Conservation (phyloP, 768 basidiomycete species). For the Ephemerocybe angulata region DNA sequence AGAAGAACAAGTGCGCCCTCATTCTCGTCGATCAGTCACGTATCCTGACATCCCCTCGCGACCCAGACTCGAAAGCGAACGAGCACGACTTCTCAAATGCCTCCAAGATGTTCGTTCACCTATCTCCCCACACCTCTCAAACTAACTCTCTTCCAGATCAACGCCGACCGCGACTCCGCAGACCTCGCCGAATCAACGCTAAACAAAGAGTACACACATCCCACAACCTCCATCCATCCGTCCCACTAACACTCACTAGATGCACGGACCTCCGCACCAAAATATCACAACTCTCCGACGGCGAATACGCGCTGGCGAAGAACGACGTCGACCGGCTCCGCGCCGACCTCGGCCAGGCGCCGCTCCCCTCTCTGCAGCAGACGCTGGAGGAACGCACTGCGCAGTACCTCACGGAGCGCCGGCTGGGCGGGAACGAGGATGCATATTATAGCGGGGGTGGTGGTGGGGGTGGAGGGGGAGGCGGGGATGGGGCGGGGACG, state of each 20-base stretch:
- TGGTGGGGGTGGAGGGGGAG: too few relatives aligned
- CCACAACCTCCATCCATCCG: background rate
- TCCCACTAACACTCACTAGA: slow-evolving; percentile 31
- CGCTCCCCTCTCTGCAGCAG: slow-evolving; percentile 66
- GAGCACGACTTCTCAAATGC: slow-evolving; percentile 61
- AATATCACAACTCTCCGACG: slow-evolving; percentile 65
- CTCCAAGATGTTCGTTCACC: slow-evolving; percentile 56
- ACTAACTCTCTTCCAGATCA: slow-evolving; percentile 45
- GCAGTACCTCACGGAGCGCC: slow-evolving; percentile 56
- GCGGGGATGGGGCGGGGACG: background rate
- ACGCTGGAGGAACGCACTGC: slow-evolving; percentile 70
- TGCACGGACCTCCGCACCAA: slow-evolving; percentile 64
- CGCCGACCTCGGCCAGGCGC: slow-evolving; percentile 70
- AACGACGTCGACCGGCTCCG: slow-evolving; percentile 73
- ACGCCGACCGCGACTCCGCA: slow-evolving; percentile 76
- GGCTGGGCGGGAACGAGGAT: slow-evolving; percentile 46
- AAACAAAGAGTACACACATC: slow-evolving; percentile 56
- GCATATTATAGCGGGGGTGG: too few relatives aligned
- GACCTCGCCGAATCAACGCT: slow-evolving; percentile 68
- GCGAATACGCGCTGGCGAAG: slow-evolving; percentile 73
- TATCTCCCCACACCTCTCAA: background rate
- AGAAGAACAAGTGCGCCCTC: slow-evolving; percentile 70
- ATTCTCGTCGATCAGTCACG: background rate
- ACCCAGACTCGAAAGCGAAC: slow-evolving; percentile 72
- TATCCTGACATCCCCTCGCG: background rate